Base-by-base conservation (phyloP, 495 filamentous ascomycete genomes). In the Aspergillus homomorphus region DNA sequence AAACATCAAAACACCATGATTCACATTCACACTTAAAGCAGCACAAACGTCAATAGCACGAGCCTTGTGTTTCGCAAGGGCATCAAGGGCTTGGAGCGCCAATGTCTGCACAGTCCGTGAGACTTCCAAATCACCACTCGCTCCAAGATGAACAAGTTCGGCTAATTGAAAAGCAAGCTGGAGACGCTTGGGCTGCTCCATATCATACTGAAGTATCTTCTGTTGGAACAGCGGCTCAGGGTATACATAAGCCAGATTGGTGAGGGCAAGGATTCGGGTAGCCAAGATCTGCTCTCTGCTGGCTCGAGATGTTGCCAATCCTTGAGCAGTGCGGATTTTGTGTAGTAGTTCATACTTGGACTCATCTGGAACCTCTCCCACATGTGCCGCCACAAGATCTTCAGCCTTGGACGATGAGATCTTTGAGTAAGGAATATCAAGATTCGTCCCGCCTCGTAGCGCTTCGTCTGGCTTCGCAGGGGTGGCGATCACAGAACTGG, bases 1-100 rank as follows among this genome's bases (percentile, higher is more conserved):
- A 67, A 98, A 97, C 67, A 96, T 87, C n/a, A 99, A 81, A 16
- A 98, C 87, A 15, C 95, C 95, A 63, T 99, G 95, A 66, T 92
- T 98, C 54, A 96, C 91, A 70, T 94, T 94, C 56, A 92, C 88
- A 66, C 88, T 93, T 21, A 99, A 76, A 26, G 93, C 92, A 51
- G 89, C 82, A 59, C 89, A 86, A 16, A 98, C 87, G 61, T 99
- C 95, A 18, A 82, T 68, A 20, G 88, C 80, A 65, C 89, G 94
- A 56, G 77, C 67, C 60, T 90, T 89, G 57, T 93, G 88, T 64
- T 88, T 87, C 12, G 87, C 81, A 44, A 98, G 79, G 9, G 89
- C 88, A 71, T 96, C 92, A 42, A 99, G 73, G 0, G 90, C 82
- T 42, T 84, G 78, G 26, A 98, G 76, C 5, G 91, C 91, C 57